Evolutionary conservation across 306 rosid species (phyloP).

Genomic region (Spatholobus suberectus): DNA sequence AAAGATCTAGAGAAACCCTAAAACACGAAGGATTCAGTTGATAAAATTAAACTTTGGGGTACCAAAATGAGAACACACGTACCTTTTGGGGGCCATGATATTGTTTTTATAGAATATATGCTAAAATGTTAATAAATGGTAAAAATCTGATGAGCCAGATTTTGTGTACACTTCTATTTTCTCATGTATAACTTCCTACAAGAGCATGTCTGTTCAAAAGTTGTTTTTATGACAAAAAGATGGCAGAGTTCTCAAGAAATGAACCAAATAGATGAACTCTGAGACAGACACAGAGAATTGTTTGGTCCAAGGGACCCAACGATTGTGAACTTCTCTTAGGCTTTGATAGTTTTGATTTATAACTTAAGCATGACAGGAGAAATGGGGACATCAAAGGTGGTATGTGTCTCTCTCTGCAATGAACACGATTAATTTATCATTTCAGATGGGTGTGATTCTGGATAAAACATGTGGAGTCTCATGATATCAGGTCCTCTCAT

Average conservation of each 20-base stretch:
- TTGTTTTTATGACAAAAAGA: not conserved
- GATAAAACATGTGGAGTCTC: slow-evolving; percentile 26
- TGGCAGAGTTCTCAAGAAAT: not conserved
- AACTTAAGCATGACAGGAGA: not conserved
- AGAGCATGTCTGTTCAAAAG: not conserved
- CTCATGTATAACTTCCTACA: not conserved
- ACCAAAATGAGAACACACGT: not conserved
- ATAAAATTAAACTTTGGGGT: not conserved
- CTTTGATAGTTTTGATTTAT: not conserved
- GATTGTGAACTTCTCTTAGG: not conserved
- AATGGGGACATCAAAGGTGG: not conserved
- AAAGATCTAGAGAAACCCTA: not conserved
- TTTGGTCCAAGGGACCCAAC: not conserved
- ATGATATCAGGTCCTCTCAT: slow-evolving; percentile 12
- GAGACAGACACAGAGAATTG: not conserved
- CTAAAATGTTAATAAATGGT: slow-evolving; percentile 11
- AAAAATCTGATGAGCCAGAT: not conserved
- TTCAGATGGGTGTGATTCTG: not conserved
- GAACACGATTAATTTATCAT: not conserved
- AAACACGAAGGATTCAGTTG: not conserved
- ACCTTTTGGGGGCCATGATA: not conserved
- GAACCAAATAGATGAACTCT: not conserved
- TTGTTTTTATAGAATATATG: slow-evolving; percentile 15
- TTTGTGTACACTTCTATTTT: not conserved
- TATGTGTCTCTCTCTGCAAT: slow-evolving; percentile 21